Conservation (phyloP, 345 rosid species). For the Arabidopsis suecica region DNA sequence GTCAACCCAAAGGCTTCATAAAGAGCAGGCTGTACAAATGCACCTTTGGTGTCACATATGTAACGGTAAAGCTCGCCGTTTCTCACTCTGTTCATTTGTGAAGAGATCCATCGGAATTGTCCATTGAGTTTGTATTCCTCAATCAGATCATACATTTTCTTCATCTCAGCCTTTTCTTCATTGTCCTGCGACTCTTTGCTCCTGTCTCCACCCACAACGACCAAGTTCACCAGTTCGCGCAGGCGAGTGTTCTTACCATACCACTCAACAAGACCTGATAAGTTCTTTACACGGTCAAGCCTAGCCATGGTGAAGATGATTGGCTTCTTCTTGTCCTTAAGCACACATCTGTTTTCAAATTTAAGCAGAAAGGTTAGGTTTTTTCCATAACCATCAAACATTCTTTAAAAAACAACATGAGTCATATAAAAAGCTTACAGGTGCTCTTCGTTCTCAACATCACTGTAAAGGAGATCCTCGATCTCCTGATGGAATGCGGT, state of each 20-base stretch:
- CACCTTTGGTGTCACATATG: slow-evolving; percentile 83
- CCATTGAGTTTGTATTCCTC: slow-evolving; percentile 76
- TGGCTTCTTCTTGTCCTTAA: slow-evolving; percentile 75
- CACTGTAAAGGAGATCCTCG: slow-evolving; percentile 75
- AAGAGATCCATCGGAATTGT: slow-evolving; percentile 88
- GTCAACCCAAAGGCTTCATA: slow-evolving; percentile 92
- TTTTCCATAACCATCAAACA: background rate
- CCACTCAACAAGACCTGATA: slow-evolving; percentile 86
- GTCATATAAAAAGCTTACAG: slow-evolving; percentile 50
- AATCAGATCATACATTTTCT: slow-evolving; percentile 69
- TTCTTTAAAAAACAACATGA: background rate
- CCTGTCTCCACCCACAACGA: slow-evolving; percentile 94
- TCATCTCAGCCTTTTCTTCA: slow-evolving; percentile 92
- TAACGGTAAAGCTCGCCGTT: slow-evolving; percentile 84
- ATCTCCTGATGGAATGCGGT: slow-evolving; percentile 68
- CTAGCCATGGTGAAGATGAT: slow-evolving; percentile 92
- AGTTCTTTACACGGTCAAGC: slow-evolving; percentile 87
- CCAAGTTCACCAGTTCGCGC: slow-evolving; percentile 72
- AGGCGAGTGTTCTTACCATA: slow-evolving; percentile 76
- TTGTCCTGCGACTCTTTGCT: slow-evolving; percentile 83
- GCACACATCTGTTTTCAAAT: slow-evolving; percentile 59
- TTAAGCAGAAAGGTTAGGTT: background rate
- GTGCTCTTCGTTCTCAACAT: slow-evolving; percentile 76
- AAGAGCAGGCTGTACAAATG: slow-evolving; percentile 87
- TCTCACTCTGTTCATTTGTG: slow-evolving; percentile 89